These are phyloP conservation scores for Globisporangium abappressorium DNA, from an alignment of 352 stramenopile genomes.

Conservation along the genomic window DNA sequence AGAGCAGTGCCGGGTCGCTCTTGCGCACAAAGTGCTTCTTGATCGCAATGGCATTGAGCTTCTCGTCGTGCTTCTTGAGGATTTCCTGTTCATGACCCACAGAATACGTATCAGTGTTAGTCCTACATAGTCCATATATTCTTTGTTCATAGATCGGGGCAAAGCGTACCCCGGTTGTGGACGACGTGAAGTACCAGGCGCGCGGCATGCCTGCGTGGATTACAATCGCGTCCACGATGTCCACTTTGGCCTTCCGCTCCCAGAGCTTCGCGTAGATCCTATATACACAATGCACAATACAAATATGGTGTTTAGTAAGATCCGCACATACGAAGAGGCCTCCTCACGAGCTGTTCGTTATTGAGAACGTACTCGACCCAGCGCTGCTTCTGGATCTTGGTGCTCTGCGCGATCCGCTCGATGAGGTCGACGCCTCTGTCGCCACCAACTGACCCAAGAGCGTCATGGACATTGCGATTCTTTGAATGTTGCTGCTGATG, in stretches of 20 bases:
- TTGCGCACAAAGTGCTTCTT: conserved; percentile 38
- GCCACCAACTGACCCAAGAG: background rate
- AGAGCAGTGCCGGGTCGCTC: conserved; percentile 21
- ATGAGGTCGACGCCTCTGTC: conserved; percentile 40
- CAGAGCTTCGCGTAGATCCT: conserved; percentile 53
- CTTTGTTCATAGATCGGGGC: background rate
- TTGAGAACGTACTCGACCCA: conserved; percentile 46
- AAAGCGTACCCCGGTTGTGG: conserved; percentile 39
- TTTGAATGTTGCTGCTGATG: background rate
- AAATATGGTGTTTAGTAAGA: background rate
- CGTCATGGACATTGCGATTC: background rate
- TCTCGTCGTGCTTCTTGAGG: conserved; percentile 38
- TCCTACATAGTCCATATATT: too few relatives aligned
- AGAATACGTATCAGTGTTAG: background rate
- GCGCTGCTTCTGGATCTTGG: conserved; percentile 42
- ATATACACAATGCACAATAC: background rate
- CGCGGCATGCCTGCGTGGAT: conserved; percentile 35
- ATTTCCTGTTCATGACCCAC: conserved; percentile 34
- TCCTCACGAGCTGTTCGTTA: too few relatives aligned
- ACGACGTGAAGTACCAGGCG: conserved; percentile 67
- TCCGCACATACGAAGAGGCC: too few relatives aligned
- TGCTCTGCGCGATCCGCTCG: conserved; percentile 47
- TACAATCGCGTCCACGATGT: conserved; percentile 58
- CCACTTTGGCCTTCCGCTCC: conserved; percentile 53
- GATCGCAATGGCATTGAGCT: conserved; percentile 37